A percentile compares a stretch with the other conserved stretches of the same genome.
phyloP scores from a whole-genome alignment of 805 yeast genomes.

The Candida adriatica region DNA sequence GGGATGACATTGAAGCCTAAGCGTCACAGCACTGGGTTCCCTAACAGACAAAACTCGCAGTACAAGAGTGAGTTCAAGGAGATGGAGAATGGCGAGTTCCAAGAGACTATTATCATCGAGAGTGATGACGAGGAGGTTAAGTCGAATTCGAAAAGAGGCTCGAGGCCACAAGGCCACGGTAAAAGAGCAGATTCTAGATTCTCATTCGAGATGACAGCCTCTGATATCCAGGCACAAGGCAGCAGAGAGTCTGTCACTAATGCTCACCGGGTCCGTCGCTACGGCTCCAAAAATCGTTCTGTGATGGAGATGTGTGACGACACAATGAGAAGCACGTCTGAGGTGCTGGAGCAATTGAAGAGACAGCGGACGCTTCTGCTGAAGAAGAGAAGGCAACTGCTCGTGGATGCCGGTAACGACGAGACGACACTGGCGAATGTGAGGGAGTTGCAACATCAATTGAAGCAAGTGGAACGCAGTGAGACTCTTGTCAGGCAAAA shows the following conservation, averaged over 20 bases:
- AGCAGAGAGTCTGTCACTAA: background rate
- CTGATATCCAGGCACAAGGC: slow-evolving; percentile 16
- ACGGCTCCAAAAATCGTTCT: slow-evolving; percentile 12
- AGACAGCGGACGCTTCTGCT: slow-evolving; percentile 21
- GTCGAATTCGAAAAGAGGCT: slow-evolving; percentile 6
- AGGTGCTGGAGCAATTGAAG: slow-evolving; percentile 18
- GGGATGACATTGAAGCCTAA: slow-evolving; percentile 2
- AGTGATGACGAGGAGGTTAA: slow-evolving; percentile 12
- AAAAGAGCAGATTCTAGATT: slow-evolving; percentile 11
- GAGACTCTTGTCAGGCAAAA: slow-evolving; percentile 5
- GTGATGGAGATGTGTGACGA: slow-evolving; percentile 22
- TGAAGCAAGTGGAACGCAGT: slow-evolving; percentile 8
- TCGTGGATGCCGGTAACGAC: slow-evolving; percentile 11
- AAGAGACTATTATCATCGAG: slow-evolving; percentile 20
- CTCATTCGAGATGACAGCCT: slow-evolving; percentile 21
- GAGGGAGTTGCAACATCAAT: slow-evolving; percentile 9
- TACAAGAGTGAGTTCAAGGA: slow-evolving; percentile 14
- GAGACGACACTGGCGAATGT: slow-evolving; percentile 9
- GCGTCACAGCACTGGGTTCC: background rate
- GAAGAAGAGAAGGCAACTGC: slow-evolving; percentile 8
- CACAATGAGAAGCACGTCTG: slow-evolving; percentile 16
- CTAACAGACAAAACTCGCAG: too few relatives aligned
- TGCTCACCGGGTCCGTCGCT: slow-evolving; percentile 4
- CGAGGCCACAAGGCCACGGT: slow-evolving; percentile 6
- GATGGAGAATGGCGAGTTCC: slow-evolving; percentile 14